Conservation (phyloP, 768 basidiomycete genomes). For the Rhodotorula kratochvilovae region DNA sequence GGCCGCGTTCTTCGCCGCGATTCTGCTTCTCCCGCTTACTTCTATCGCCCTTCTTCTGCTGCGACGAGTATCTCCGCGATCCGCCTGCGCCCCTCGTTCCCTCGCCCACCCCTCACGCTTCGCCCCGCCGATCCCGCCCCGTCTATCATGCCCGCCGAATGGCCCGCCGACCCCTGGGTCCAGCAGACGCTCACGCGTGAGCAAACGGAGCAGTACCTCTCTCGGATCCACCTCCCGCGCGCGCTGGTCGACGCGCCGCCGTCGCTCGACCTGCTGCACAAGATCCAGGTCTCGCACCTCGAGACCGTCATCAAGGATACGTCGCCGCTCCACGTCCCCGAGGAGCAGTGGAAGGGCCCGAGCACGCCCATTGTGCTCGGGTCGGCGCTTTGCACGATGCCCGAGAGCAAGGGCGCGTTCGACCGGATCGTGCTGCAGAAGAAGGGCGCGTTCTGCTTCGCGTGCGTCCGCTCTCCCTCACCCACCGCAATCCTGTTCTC, state of each 20-base stretch:
- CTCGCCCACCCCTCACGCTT: too few relatives aligned
- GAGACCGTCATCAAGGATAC: constrained; percentile 36
- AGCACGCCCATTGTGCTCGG: constrained; percentile 6
- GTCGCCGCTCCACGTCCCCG: constrained; percentile 19
- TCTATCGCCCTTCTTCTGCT: too few relatives aligned
- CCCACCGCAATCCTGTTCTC: too few relatives aligned
- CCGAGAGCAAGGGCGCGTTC: constrained; percentile 5
- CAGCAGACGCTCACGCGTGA: not conserved
- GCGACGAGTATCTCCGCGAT: too few relatives aligned
- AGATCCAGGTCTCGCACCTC: constrained; percentile 9
- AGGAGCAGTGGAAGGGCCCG: constrained; percentile 11
- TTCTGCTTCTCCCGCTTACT: too few relatives aligned
- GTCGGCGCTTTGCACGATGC: constrained; percentile 6
- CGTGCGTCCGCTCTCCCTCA: too few relatives aligned
- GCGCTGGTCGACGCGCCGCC: not conserved
- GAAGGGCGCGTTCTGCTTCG: constrained; percentile 33
- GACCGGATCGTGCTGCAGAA: constrained; percentile 13
- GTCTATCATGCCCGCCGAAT: not conserved
- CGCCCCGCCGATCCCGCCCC: too few relatives aligned
- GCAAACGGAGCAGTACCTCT: constrained; percentile 5
- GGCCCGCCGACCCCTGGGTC: constrained; percentile 14
- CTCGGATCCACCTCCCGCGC: constrained; percentile 13
- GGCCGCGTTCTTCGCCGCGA: too few relatives aligned
- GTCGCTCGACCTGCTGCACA: not conserved
- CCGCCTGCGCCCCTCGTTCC: too few relatives aligned